Percentiles rank a stretch among this genome's conserved stretches.
Conservation (phyloP, 768 basidiomycete species). For the Mycena amicta region DNA sequence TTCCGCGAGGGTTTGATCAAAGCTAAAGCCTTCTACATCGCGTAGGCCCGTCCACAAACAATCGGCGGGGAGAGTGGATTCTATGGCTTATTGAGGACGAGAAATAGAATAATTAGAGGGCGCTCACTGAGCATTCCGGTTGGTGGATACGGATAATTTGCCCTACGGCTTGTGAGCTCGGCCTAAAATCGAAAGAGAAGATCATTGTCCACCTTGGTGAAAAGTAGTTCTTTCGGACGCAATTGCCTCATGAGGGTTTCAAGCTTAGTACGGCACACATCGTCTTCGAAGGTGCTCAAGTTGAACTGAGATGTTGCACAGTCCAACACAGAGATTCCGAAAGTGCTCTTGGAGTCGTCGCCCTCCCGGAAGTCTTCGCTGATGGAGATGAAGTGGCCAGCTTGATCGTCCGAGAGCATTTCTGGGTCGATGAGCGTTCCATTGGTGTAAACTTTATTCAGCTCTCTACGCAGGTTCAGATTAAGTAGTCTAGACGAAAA, state of each 20-base stretch:
- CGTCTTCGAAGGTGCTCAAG: constrained; percentile 87
- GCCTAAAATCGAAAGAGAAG: too few species aligned
- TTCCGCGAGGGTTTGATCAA: constrained; percentile 68
- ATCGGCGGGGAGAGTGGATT: constrained; percentile 72
- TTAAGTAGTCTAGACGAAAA: too few species aligned
- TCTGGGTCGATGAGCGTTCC: constrained; percentile 93
- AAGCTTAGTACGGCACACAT: constrained; percentile 87
- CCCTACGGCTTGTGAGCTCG: too few species aligned
- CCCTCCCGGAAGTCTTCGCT: constrained; percentile 60
- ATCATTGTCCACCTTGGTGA: constrained; percentile 87
- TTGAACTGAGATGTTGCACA: constrained; percentile 96
- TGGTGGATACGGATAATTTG: constrained; percentile 81
- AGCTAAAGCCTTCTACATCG: constrained; percentile 79
- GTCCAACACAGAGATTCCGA: constrained; percentile 91
- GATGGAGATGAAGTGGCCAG: constrained; percentile 92
- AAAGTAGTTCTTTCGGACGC: constrained; percentile 88
- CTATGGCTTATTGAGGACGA: background rate
- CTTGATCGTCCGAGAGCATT: constrained; percentile 89
- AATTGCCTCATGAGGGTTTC: constrained; percentile 94
- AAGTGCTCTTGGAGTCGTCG: constrained; percentile 50
- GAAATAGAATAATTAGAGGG: background rate
- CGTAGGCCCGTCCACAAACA: constrained; percentile 91
- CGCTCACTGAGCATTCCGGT: constrained; percentile 63
- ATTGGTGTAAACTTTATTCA: constrained; percentile 95
- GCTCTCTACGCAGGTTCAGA: constrained; percentile 71